Evolutionary conservation across 352 stramenopile species (phyloP), one percentile per base, ranked within the genome.

Genomic region (Pythium volutum): DNA sequence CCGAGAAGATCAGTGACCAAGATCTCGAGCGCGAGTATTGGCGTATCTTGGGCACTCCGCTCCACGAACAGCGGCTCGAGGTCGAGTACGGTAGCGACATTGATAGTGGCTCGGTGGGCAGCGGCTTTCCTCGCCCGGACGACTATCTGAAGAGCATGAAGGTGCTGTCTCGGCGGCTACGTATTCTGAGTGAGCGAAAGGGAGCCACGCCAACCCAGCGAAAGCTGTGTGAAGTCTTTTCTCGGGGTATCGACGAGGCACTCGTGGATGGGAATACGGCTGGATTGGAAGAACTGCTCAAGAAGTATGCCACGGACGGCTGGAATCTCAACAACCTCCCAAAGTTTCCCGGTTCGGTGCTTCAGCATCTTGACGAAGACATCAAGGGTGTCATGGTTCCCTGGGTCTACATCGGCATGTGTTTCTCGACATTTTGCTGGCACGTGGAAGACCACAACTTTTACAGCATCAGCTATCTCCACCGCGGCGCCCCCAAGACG

Each of bases 241-340:
- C 76, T 1, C 77, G 87, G 38, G 81, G 82, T 16, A 63, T 91
- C 1, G 64, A 73, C 5, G 49, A 70, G 34, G 47, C 55, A 6
- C n/a, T 63, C 1, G 59, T 38, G 0, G 45, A 22, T 18, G 63
- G 77, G 16, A 66, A 61, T 6, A 67, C 58, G 4, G 33, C 66
- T 15, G 70, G 62, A 6, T 42, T 91, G 16, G 78, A 91, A 41
- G 55, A 85, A 12, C 45, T 93, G 4, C 52, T 93, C 23, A 60
- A 81, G 20, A 83, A 74, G 25, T 98, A 98, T 64, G 81, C 82
- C 0, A 34, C 73, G 20, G 85, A 96, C 45, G 81, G 81, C 31
- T 99, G 97, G 97, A 99, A 99, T 74, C 81, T 99, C 18, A 99
- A 99, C 77, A 99, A 99, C 64, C 87, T 99, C 55, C 96, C 97